Base-by-base conservation (phyloP, 208 protist species). In the Crithidia brevicula region DNA sequence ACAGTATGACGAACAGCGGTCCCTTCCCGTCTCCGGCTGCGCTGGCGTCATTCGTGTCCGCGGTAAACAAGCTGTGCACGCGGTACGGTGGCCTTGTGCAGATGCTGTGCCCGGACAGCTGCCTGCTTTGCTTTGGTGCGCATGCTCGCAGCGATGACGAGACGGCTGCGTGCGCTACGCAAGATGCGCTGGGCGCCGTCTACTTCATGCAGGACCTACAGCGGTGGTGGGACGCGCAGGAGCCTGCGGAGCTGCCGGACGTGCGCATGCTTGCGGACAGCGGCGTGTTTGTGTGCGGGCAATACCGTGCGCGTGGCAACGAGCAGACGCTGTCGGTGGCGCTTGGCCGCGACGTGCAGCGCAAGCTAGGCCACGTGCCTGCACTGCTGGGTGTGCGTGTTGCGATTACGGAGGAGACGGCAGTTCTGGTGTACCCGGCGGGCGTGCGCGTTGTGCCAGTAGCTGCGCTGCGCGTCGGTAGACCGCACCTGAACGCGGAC, bases 361-460 rank as follows among this genome's bases (percentile, higher is more conserved):
- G 60, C 46, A 43, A 51, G 16, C 23, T 85, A 40, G 70, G 75
- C 47, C 38, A 59, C 30, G 50, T 82, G 31, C 72, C 72, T 20
- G 62, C 33, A 13, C 30, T 15, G 50, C 54, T 74, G 43, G 75
- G 74, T 22, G 72, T 65, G 51, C 45, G 45, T 43, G 61, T 78
- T 11, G 75, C 66, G 46, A 49, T 75, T 53, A 79, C 75, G 52
- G 79, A 77, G 64, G 79, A 81, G 43, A 82, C 79, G 46, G 69
- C 54, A 36, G 31, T 73, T 62, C 74, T n/a, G n/a, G 73, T n/a
- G 61, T 85, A 69, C 65, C 67, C 30, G 65, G 49, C 25, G 20
- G 50, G 36, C 36, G 8, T 83, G 27, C 74, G 79, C 27, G 54
- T 46, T 31, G 20, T 83, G n/a, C 78, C 78, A 5, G 53, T 83